Conservation (phyloP, 805 yeast species). For the Pichia heedii region DNA sequence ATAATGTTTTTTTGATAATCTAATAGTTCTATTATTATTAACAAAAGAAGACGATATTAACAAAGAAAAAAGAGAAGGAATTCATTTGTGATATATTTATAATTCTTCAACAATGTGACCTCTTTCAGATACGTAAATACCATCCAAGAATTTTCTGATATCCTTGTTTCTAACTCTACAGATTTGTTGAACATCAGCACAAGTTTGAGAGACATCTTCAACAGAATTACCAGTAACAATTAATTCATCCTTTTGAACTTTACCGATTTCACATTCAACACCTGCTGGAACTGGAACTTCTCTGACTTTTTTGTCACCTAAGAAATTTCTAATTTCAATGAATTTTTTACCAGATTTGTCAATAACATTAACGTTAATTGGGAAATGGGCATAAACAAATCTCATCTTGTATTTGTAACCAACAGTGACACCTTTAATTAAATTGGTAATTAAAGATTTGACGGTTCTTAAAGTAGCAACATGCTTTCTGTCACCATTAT, state of each 20-base stretch:
- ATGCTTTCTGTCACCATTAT: slow-evolving; percentile 99
- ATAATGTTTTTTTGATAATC: too few relatives aligned
- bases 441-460: slow-evolving; percentile 87
- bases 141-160: slow-evolving; percentile 99
- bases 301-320: slow-evolving; percentile 99
- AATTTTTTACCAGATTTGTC: slow-evolving; percentile 63
- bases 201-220: slow-evolving; percentile 95
- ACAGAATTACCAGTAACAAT: slow-evolving; percentile 89
- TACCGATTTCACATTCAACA: slow-evolving; percentile 74
- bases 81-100: slow-evolving; percentile 6
- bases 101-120: slow-evolving; percentile 63
- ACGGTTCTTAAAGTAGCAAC: slow-evolving; percentile 99
- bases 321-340: slow-evolving; percentile 98
- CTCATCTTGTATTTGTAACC: slow-evolving; percentile 99
- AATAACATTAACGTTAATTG: slow-evolving; percentile 92
- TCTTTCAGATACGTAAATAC: slow-evolving; percentile 97
- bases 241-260: slow-evolving; percentile 90
- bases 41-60: too few relatives aligned
- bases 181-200: slow-evolving; percentile 96
- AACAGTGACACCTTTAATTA: slow-evolving; percentile 97
- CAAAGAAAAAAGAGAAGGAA: too few relatives aligned
- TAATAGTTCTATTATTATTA: too few relatives aligned
- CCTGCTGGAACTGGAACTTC: slow-evolving; percentile 79
- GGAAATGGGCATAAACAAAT: slow-evolving; percentile 99
- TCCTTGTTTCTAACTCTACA: slow-evolving; percentile 99